Evolutionary conservation across 2,329 filamentous ascomycete species (phyloP), one percentile per base, ranked within the genome.

Genomic region (Volutella citrinella): DNA sequence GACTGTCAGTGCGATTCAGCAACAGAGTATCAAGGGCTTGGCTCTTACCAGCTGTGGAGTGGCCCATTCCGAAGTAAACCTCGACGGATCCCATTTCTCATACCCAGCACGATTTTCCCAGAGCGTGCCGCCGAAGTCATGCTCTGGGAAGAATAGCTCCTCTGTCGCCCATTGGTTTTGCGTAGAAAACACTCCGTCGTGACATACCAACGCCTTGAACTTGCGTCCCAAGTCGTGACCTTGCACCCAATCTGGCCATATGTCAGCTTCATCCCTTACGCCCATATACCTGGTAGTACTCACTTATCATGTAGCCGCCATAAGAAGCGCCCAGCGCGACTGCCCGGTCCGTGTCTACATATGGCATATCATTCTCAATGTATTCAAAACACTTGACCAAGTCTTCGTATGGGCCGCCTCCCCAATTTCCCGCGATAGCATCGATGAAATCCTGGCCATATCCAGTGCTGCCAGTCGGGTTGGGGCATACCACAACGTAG

Each of bases 181-280:
- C 2, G 80, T 83, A 50, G 80, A 84, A 61, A 90, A 93, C 34
- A 90, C 83, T 29, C 89, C 89, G 49, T 95, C 88, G 57, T 95
- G 89, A 51, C 82, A 89, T 18, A 95, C 88, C 5, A 96, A 72
- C 0, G 88, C 88, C 61, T 87, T 87, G 74, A 96, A 94, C 48
- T 84, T 80, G 18, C 87, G 80, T 14, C 88, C 89, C 0, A 96
- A 74, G 2, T 78, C 74, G 43, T 93, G 84, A 7, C 90, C 90
- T 62, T 95, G 88, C 50, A 95, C 88, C 89, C 90, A 95, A 58
- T 95, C 74, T 73, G 21, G 40, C 9, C 63, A 57, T 56, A 6
- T 16, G 42, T 60, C 25, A 61, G 51, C 30, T n/a, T n/a, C n/a
- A n/a, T n/a, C n/a, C n/a, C n/a, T n/a, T n/a, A n/a, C n/a, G n/a